A percentile compares a stretch with the other conserved stretches of the same genome.
These are phyloP conservation scores for Solanum medicagineum DNA, from an alignment of 257 asterid genomes.

Conservation along the genomic window DNA sequence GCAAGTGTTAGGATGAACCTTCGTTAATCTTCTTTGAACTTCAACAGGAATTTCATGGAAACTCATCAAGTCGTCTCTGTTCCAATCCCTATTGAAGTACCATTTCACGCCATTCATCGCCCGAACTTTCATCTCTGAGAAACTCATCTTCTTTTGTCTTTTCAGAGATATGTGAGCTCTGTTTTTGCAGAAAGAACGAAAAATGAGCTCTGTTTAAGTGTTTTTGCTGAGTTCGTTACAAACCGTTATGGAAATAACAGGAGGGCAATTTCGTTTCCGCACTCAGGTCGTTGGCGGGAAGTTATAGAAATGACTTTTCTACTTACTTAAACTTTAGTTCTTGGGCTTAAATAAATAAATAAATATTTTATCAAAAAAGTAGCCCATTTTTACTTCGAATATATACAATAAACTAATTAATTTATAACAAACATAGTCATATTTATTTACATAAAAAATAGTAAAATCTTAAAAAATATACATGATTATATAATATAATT, in stretches of 20 bases:
- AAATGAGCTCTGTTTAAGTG: background rate
- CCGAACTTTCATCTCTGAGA: background rate
- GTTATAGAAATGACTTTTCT: background rate
- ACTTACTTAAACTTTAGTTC: background rate
- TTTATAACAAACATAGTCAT: no score
- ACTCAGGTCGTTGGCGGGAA: background rate
- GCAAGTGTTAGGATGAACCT: background rate
- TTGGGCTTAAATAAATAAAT: no score
- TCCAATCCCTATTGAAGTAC: background rate
- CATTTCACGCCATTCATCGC: background rate
- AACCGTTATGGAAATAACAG: background rate
- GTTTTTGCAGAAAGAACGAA: background rate
- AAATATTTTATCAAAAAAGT: no score
- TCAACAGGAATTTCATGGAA: background rate
- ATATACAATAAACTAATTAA: no score
- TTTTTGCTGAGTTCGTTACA: background rate
- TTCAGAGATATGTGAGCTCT: background rate
- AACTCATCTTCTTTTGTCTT: background rate
- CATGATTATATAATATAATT: no score
- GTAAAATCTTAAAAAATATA: no score
- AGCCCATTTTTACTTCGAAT: no score
- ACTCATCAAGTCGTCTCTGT: background rate
- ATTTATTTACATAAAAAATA: no score
- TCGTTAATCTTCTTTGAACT: background rate
- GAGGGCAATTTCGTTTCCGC: background rate